phyloP scores from a whole-genome alignment of 2,329 filamentous ascomycete species.

The Hypoxylon sp. region DNA sequence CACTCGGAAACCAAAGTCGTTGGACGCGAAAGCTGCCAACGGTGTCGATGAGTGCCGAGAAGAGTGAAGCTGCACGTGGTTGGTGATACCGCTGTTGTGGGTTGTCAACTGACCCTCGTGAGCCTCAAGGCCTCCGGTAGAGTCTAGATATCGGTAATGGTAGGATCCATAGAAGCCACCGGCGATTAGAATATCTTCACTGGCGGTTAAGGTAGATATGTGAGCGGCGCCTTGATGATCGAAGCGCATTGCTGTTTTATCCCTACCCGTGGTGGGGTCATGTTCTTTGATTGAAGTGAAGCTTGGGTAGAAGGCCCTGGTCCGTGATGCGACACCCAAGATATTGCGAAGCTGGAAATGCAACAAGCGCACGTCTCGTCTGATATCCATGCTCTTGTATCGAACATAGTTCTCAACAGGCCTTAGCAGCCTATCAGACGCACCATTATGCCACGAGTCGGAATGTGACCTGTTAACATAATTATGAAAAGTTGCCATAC shows the following conservation, averaged over 20 bases:
- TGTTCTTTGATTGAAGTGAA: constrained; percentile 65
- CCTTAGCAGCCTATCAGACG: constrained; percentile 56
- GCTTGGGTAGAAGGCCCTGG: constrained; percentile 71
- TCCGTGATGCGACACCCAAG: constrained; percentile 69
- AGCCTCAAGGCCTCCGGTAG: constrained; percentile 55
- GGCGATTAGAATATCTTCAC: constrained; percentile 69
- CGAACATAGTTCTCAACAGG: constrained; percentile 67
- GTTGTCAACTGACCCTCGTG: constrained; percentile 65
- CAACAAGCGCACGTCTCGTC: constrained; percentile 67
- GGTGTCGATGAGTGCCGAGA: constrained; percentile 67
- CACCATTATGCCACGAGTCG: constrained; percentile 57
- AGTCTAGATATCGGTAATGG: constrained; percentile 63
- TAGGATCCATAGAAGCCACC: constrained; percentile 73
- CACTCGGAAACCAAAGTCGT: constrained; percentile 71
- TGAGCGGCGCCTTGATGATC: constrained; percentile 58
- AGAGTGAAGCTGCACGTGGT: constrained; percentile 72
- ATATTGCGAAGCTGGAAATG: constrained; percentile 78
- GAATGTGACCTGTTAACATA: constrained; percentile 68
- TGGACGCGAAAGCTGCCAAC: constrained; percentile 73
- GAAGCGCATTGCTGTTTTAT: constrained; percentile 63
- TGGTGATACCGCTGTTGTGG: constrained; percentile 71
- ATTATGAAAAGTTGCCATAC: constrained; percentile 68
- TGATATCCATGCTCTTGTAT: constrained; percentile 71
- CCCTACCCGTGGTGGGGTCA: constrained; percentile 64
- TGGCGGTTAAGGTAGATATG: constrained; percentile 67